Conservation (phyloP, 176 grass and related monocot genomes). For the Aechmea fasciata region DNA sequence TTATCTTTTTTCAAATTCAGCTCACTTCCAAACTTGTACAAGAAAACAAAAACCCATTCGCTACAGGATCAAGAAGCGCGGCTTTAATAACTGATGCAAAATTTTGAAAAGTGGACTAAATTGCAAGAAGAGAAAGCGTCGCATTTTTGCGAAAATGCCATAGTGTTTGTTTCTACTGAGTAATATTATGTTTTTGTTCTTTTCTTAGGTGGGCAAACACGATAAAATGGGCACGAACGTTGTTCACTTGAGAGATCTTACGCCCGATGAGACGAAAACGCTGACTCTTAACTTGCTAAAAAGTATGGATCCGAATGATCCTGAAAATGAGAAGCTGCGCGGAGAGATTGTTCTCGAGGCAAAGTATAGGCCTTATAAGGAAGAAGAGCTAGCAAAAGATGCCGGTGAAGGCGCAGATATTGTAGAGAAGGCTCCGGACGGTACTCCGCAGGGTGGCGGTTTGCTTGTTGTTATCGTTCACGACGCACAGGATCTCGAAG, state of each 20-base stretch:
- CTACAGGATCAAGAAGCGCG: no score
- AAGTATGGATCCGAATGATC: slow-evolving; percentile 56
- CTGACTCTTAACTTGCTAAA: slow-evolving; percentile 68
- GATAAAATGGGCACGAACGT: slow-evolving; percentile 80
- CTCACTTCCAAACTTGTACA: no score
- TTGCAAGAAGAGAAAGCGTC: not conserved
- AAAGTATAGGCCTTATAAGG: slow-evolving; percentile 82
- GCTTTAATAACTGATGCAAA: not conserved
- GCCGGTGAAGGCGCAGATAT: slow-evolving; percentile 17
- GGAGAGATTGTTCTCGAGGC: slow-evolving; percentile 62
- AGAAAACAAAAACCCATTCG: no score
- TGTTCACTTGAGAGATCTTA: slow-evolving; percentile 52
- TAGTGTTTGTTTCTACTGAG: not conserved
- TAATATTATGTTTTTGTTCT: slow-evolving; percentile 6
- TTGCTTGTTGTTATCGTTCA: slow-evolving; percentile 70
- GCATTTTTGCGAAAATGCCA: not conserved
- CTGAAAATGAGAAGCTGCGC: slow-evolving; percentile 66
- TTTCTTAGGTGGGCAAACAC: slow-evolving; percentile 67
- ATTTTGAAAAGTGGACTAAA: not conserved
- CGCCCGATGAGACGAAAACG: slow-evolving; percentile 51
- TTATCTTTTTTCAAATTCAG: no score
- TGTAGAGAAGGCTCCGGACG: slow-evolving; percentile 50
- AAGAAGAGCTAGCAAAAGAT: slow-evolving; percentile 52
- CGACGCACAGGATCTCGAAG: slow-evolving; percentile 87
- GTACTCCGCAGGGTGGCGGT: slow-evolving; percentile 65